Evolutionary conservation across 306 rosid species (phyloP).

Genomic region (Begonia loranthoides): DNA sequence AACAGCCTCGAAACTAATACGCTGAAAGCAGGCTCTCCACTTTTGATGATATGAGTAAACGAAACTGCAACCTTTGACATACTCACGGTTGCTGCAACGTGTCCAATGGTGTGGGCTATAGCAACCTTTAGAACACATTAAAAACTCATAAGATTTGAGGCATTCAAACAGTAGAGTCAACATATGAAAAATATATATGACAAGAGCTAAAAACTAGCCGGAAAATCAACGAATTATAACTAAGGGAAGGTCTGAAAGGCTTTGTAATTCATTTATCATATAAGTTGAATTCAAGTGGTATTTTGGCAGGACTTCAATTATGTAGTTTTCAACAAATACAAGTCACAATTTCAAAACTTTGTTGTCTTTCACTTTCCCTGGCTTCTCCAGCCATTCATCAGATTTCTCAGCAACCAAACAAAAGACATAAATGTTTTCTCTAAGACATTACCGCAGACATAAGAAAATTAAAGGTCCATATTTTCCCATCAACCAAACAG

Average conservation of each 20-base stretch:
- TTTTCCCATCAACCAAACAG: slow-evolving; percentile 19
- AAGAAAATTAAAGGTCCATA: slow-evolving; percentile 5
- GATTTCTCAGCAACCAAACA: slow-evolving; percentile 39
- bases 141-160: slow-evolving; percentile 5
- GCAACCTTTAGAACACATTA: slow-evolving; percentile 49
- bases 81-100: slow-evolving; percentile 95
- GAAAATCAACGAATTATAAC: too few species aligned
- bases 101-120: slow-evolving; percentile 94
- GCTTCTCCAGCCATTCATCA: slow-evolving; percentile 4
- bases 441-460: slow-evolving; percentile 1
- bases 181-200: background rate
- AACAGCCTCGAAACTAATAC: slow-evolving; percentile 81
- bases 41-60: slow-evolving; percentile 95
- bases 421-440: slow-evolving; percentile 8
- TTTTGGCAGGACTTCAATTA: background rate
- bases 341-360: background rate
- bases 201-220: too few species aligned
- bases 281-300: background rate
- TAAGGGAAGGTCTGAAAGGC: too few species aligned
- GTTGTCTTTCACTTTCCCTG: slow-evolving; percentile 15
- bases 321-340: background rate
- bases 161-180: background rate
- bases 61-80: slow-evolving; percentile 99
- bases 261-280: background rate
- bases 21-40: slow-evolving; percentile 98